A percentile compares a stretch with the other conserved stretches of the same genome.
Conservation (phyloP, 2,329 filamentous ascomycete genomes). For the Colletotrichum sp. region DNA sequence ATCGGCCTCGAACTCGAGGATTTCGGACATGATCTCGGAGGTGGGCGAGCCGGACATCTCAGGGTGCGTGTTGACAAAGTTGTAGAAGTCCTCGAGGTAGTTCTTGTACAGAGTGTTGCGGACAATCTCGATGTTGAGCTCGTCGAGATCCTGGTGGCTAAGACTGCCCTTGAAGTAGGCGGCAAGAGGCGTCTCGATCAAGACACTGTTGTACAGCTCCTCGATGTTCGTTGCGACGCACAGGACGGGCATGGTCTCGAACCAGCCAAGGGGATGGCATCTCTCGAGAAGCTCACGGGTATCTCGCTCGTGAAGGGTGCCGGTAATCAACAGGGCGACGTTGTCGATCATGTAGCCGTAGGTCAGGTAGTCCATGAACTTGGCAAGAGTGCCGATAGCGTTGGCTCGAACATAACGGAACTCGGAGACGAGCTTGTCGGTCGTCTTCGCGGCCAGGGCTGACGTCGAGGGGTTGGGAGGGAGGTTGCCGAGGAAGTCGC, state of each 20-base stretch:
- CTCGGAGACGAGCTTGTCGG: constrained; percentile 96
- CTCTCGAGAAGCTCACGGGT: constrained; percentile 93
- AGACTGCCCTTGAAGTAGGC: constrained; percentile 97
- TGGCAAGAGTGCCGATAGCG: constrained; percentile 86
- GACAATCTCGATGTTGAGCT: constrained; percentile 99
- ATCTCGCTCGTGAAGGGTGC: constrained; percentile 95
- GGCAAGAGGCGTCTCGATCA: constrained; percentile 95
- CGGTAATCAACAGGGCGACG: constrained; percentile 95
- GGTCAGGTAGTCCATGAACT: constrained; percentile 97
- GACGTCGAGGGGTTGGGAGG: constrained; percentile 98
- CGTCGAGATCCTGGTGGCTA: constrained; percentile 95
- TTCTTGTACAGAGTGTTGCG: constrained; percentile 99
- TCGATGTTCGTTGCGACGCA: constrained; percentile 99
- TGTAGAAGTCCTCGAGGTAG: constrained; percentile 96
- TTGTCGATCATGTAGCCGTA: constrained; percentile 99
- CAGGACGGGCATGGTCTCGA: constrained; percentile 97
- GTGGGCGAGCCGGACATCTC: constrained; percentile 90
- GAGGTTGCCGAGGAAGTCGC: constrained; percentile 92
- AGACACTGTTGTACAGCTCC: constrained; percentile 96
- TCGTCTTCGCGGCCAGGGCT: constrained; percentile 90
- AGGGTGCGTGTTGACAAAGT: constrained; percentile 88
- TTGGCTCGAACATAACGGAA: constrained; percentile 97
- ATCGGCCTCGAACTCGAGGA: constrained; percentile 96
- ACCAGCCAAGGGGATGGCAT: constrained; percentile 97
- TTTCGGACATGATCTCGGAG: constrained; percentile 92